These are phyloP conservation scores for Vickermania ingenoplastis DNA, from an alignment of 208 protist genomes.

Conservation along the genomic window DNA sequence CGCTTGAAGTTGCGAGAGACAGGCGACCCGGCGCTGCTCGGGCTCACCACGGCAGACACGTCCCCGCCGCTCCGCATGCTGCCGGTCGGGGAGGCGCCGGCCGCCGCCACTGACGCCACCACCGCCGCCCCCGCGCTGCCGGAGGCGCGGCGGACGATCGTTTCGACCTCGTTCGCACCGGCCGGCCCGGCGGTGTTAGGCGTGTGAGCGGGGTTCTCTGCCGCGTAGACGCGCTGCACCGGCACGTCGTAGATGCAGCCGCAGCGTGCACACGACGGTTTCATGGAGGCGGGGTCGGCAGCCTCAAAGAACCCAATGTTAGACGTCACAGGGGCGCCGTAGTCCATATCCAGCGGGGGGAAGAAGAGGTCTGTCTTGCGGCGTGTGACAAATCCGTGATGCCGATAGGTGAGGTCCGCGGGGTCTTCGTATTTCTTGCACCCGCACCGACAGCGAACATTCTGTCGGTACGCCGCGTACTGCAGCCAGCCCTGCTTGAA, in stretches of 20 bases:
- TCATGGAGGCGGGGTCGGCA: constrained; percentile 51
- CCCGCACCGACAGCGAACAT: constrained; percentile 40
- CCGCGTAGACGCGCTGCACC: constrained; percentile 8
- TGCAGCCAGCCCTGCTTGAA: constrained; percentile 48
- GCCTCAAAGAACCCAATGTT: constrained; percentile 65
- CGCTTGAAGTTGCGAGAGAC: not conserved
- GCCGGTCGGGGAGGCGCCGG: not conserved
- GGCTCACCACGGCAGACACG: not conserved
- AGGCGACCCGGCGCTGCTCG: not conserved
- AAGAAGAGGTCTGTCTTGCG: constrained; percentile 64
- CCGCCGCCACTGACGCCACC: not conserved
- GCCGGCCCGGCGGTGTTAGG: not conserved
- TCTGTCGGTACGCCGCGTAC: constrained; percentile 63
- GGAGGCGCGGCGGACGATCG: too few species aligned
- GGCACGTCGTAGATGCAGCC: constrained; percentile 44
- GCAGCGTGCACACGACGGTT: constrained; percentile 60
- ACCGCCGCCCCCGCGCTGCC: not conserved
- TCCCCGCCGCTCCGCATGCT: not conserved
- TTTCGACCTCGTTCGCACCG: too few species aligned
- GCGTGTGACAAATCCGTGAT: constrained; percentile 39
- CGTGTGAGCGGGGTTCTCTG: constrained; percentile 2
- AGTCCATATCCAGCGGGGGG: constrained; percentile 70
- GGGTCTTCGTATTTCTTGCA: constrained; percentile 33
- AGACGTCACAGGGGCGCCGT: constrained; percentile 65
- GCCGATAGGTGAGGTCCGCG: constrained; percentile 27